Base-by-base conservation (phyloP, 2,329 filamentous ascomycete species). In the Lachnellula occidentalis region DNA sequence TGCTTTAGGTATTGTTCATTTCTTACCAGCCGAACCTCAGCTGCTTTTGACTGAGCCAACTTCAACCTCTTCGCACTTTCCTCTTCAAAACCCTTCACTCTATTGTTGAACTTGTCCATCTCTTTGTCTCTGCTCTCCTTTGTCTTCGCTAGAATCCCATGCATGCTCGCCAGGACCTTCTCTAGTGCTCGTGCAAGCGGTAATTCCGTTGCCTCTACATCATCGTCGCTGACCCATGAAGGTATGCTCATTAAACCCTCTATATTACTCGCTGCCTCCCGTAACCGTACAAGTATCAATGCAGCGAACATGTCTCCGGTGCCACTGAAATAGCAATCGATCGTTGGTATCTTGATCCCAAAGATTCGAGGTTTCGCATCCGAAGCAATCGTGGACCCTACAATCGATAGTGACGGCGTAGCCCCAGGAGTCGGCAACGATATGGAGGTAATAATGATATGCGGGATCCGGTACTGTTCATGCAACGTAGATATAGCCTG, bases 221-320 rank as follows among this genome's bases (percentile, higher is more conserved):
- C 75, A 67, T 97, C 91, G 0, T 80, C 81, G 57, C 86, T 90
- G 47, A 88, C 74, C 94, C 94, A 99, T 58, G 83, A 83, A 5
- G 74, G 71, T 2, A 72, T 80, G 7, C 74, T 69, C 15, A 76
- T 71, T 4, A 95, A 72, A 2, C 68, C 69, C 17, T 66, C 59
- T 1, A 53, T 74, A 3, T 72, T 73, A 50, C 75, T 72, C 1
- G 90, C 87, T 24, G 90, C 91, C 75, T 97, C 90, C 55, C 92
- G 86, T 67, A 99, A 83, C 31, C 92, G 85, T 41, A 89, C 89
- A 1, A 96, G 84, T 68, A 90, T 91, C 45, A 99, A 78, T 7
- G 92, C 92, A 31, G 91, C 92, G 68, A 99, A 97, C 92, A 99
- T 96, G 74, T 99, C 94, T 46, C 94, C 94, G 0, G 95, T 97